Conservation (phyloP, 2,329 filamentous ascomycete genomes). For the Nemania sp. region DNA sequence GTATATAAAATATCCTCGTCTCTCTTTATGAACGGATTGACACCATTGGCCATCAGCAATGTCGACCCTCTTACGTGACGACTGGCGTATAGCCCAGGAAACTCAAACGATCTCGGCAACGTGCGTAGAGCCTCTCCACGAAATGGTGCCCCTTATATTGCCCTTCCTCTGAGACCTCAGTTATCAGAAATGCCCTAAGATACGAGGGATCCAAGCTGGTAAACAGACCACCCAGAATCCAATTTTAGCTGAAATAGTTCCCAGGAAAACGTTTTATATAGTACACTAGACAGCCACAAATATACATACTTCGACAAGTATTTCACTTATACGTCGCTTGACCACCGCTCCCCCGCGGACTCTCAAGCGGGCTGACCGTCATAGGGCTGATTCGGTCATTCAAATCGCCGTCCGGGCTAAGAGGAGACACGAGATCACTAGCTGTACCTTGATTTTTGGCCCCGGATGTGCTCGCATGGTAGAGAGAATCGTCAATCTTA, state of each 20-base stretch:
- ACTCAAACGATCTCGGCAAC: not conserved
- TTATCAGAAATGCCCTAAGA: no score
- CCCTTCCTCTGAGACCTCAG: no score
- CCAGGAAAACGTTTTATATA: not conserved
- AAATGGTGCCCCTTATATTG: not conserved
- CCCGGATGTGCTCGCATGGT: not conserved
- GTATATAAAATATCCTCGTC: not conserved
- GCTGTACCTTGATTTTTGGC: not conserved
- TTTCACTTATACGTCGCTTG: not conserved
- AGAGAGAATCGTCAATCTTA: not conserved
- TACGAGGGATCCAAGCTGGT: not conserved
- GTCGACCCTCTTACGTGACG: not conserved
- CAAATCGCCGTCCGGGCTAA: constrained; percentile 30
- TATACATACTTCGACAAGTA: not conserved
- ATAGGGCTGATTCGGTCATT: constrained; percentile 29
- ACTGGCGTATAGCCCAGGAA: not conserved
- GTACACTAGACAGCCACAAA: not conserved
- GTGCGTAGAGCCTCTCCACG: not conserved
- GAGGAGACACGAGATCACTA: constrained; percentile 41
- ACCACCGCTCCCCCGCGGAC: constrained; percentile 37
- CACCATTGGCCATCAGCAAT: not conserved
- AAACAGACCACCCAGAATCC: not conserved
- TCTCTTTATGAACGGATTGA: no score
- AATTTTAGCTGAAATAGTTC: not conserved
- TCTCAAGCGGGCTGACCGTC: constrained; percentile 44